Conservation (phyloP, 257 asterid genomes). For the Lantana camara region DNA sequence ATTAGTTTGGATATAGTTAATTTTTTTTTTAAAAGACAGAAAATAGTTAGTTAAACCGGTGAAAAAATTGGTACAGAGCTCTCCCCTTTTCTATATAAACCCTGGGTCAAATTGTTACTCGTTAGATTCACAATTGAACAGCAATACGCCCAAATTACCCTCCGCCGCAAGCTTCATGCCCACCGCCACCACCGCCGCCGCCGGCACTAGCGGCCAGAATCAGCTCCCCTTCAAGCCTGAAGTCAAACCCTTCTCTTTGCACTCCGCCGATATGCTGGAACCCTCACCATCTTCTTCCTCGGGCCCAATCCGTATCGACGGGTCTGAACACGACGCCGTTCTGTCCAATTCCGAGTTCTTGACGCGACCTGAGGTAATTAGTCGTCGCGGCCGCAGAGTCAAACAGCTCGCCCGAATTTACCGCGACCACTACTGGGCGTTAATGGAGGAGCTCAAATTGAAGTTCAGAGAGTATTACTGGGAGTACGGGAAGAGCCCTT, state of each 20-base stretch:
- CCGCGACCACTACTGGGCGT: constrained; percentile 75
- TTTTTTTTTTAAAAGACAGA: no score
- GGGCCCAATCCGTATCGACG: constrained; percentile 56
- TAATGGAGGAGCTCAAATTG: constrained; percentile 79
- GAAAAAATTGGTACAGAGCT: constrained; percentile 19
- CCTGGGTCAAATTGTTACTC: constrained; percentile 18
- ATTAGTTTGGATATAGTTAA: no score
- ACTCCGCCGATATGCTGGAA: constrained; percentile 34
- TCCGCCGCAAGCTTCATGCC: constrained; percentile 27
- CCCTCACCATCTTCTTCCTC: constrained; percentile 53
- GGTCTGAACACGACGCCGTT: constrained; percentile 51
- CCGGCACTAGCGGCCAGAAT: no score
- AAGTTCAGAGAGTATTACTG: constrained; percentile 66
- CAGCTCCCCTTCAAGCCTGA: constrained; percentile 28
- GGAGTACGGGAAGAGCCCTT: constrained; percentile 79
- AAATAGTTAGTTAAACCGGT: no score
- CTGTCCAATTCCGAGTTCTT: constrained; percentile 57
- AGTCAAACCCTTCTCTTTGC: constrained; percentile 22
- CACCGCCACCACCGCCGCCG: constrained; percentile 21
- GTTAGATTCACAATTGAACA: background rate
- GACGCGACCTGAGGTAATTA: constrained; percentile 62
- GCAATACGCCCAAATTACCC: background rate
- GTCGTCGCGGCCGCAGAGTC: constrained; percentile 62
- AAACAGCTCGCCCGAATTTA: constrained; percentile 66
- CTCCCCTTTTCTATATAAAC: constrained; percentile 15